These are phyloP conservation scores for Blastobotrys elegans DNA, from an alignment of 1,139 yeast genomes.

Conservation along the genomic window DNA sequence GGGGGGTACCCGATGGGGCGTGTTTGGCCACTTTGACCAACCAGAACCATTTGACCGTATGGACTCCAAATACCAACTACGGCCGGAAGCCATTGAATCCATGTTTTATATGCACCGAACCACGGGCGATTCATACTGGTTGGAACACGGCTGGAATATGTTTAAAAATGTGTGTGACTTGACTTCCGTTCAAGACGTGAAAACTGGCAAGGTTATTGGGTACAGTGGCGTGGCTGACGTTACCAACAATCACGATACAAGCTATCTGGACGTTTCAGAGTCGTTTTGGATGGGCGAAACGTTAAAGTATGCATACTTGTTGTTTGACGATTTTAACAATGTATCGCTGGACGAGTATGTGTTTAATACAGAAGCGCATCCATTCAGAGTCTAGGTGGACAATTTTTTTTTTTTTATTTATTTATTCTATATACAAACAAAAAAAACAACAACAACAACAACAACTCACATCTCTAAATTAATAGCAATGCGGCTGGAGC, in stretches of 20 bases:
- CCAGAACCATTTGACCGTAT: slow-evolving; percentile 35
- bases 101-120: slow-evolving; percentile 67
- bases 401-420: neutral
- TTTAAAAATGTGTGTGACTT: slow-evolving; percentile 46
- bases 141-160: slow-evolving; percentile 65
- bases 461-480: too few relatives aligned
- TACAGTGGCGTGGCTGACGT: slow-evolving; percentile 52
- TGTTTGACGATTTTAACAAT: slow-evolving; percentile 61
- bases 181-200: slow-evolving; percentile 18
- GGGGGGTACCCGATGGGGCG: slow-evolving; percentile 28
- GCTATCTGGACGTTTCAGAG: slow-evolving; percentile 46
- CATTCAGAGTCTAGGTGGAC: slow-evolving; percentile 41
- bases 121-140: slow-evolving; percentile 68
- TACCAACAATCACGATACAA: slow-evolving; percentile 29
- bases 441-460: too few relatives aligned
- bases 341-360: slow-evolving; percentile 66
- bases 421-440: neutral
- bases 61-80: slow-evolving; percentile 52
- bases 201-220: slow-evolving; percentile 41
- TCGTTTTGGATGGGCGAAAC: slow-evolving; percentile 95
- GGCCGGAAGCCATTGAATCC: slow-evolving; percentile 77
- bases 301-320: slow-evolving; percentile 74
- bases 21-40: slow-evolving; percentile 29
- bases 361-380: slow-evolving; percentile 78
- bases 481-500: slow-evolving; percentile 4